phyloP scores from a whole-genome alignment of 1,139 yeast genomes.

The Lodderomyces metapsilosis region DNA sequence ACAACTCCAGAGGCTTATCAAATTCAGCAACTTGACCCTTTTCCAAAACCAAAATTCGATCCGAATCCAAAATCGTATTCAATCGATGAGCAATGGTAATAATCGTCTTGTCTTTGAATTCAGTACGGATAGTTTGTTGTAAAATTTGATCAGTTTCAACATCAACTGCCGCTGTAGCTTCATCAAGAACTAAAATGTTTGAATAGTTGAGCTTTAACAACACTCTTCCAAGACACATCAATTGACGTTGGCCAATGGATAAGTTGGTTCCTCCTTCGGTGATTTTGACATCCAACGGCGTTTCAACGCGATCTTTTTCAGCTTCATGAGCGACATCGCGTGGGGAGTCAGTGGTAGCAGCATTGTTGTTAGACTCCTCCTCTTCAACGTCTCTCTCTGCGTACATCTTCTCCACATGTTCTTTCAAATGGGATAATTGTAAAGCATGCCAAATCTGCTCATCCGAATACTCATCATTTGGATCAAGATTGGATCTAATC shows the following conservation, averaged over 20 bases:
- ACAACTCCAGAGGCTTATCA: conserved; percentile 71
- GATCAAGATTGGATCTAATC: conserved; percentile 85
- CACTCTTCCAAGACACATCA: conserved; percentile 38
- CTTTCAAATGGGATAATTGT: conserved; percentile 80
- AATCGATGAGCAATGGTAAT: conserved; percentile 93
- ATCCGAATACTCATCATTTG: conserved; percentile 66
- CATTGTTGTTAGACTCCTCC: background rate
- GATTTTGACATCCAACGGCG: conserved; percentile 62
- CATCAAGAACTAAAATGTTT: conserved; percentile 54
- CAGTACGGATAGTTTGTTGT: conserved; percentile 83
- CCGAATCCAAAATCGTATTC: conserved; percentile 91
- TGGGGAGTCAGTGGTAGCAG: background rate
- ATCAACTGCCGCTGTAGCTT: conserved; percentile 97
- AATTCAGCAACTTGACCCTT: conserved; percentile 85
- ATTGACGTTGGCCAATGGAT: conserved; percentile 38
- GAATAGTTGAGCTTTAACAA: conserved; percentile 50
- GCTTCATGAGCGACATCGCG: conserved; percentile 3
- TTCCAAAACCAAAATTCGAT: conserved; percentile 81
- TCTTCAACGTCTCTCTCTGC: conserved; percentile 17
- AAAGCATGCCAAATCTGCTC: conserved; percentile 84
- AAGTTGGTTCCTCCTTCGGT: conserved; percentile 41
- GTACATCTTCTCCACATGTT: conserved; percentile 65
- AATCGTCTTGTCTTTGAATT: conserved; percentile 85
- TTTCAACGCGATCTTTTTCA: conserved; percentile 25
- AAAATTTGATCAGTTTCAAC: conserved; percentile 88